Base-by-base conservation (phyloP, 2,329 filamentous ascomycete species). In the Colletotrichum sp. region DNA sequence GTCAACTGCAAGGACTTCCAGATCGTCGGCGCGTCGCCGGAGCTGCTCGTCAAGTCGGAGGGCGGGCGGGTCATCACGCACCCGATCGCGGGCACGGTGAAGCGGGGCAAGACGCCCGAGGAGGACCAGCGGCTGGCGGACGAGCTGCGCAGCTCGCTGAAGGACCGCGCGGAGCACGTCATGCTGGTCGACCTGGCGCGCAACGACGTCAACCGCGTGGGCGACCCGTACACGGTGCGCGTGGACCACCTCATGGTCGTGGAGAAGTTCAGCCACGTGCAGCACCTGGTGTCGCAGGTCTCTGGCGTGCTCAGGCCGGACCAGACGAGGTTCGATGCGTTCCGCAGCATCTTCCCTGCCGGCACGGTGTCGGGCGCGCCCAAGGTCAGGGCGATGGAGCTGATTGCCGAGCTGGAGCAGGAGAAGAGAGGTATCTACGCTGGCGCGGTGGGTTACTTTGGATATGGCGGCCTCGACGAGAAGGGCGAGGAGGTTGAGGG, bases 371-470 rank as follows among this genome's bases (percentile, higher is more conserved):
- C 94, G 22, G 97, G 97, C 6, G 96, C 97, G 6, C 97, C 97
- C 74, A 99, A 99, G 87, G 96, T 99, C 71, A 92, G 93, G 77
- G 97, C 97, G 4, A 99, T 99, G 97, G 95, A 98, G 86, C 89
- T 99, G 77, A 99, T 99, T 80, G 96, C 95, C 62, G 96, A 98
- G 87, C 87, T 98, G 62, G 97, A 99, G 86, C 88, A 91, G 78
- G 97, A 99, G 89, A 98, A 98, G 89, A 91, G 97, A 70, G 96
- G 97, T 55, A 92, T 98, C 52, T 99, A 99, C 82, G 97, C 97
- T 10, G 97, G 97, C 32, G 97, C 97, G 1, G 96, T 98, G 1
- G 97, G 97, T 3, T 99, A 98, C 87, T 99, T 98, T 85, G 96
- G 96, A 12, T 98, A 98, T 82, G 92, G 93, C 76, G 91, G 91